Conservation (phyloP, 305 asterid species). For the Nicotiana rustica region DNA sequence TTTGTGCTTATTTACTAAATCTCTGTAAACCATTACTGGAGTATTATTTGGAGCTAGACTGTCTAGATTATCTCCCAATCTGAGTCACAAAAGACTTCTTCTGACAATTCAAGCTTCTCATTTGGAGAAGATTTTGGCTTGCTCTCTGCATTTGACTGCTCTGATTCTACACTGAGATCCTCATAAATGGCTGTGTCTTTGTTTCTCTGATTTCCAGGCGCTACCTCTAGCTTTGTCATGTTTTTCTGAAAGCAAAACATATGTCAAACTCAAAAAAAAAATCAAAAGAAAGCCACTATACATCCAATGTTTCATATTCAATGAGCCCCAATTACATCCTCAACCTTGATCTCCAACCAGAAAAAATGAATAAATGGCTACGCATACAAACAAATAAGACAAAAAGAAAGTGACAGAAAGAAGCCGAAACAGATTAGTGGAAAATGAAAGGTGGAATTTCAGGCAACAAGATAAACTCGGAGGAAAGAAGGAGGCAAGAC, state of each 20-base stretch:
- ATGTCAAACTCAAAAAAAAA: not conserved
- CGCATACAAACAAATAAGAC: not conserved
- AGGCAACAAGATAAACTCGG: not conserved
- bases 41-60: not conserved
- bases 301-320: not conserved
- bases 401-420: not conserved
- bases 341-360: not conserved
- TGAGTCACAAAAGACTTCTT: conserved; percentile 35
- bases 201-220: conserved; percentile 28
- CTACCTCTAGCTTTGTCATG: conserved; percentile 23
- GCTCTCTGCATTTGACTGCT: conserved; percentile 12
- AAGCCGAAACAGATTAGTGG: not conserved
- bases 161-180: conserved; percentile 28
- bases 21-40: not conserved
- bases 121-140: not conserved
- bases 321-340: not conserved
- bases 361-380: not conserved
- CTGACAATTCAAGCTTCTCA: conserved; percentile 8
- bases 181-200: not conserved
- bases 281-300: not conserved
- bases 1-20: conserved; percentile 16
- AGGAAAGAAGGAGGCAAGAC: conserved; percentile 28
- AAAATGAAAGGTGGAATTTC: not conserved
- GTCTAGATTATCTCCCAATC: conserved; percentile 43
- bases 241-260: conserved; percentile 31